Evolutionary conservation across 75 land plant genomes (phyloP).

Genomic region (Pinus albicaulis): DNA sequence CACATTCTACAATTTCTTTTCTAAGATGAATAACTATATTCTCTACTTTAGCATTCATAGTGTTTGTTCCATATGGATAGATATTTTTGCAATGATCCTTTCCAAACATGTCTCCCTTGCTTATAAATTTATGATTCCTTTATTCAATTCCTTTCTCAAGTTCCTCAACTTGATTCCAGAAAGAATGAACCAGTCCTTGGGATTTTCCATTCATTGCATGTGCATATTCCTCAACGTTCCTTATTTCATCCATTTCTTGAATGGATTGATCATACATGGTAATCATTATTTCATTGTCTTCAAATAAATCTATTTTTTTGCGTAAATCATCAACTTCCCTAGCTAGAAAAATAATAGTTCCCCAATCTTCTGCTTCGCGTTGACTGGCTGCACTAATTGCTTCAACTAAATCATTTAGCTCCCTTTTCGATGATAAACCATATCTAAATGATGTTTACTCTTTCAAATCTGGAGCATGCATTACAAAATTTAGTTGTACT

Average conservation of each 20-base stretch:
- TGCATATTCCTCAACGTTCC: constrained; percentile 9
- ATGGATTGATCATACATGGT: constrained; percentile 10
- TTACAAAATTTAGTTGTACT: too few species aligned
- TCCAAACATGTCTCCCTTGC: neutral
- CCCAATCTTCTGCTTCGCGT: constrained; percentile 68
- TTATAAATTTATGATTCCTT: neutral
- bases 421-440: constrained; percentile 33
- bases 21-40: neutral
- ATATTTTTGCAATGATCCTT: neutral
- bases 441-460: constrained; percentile 5
- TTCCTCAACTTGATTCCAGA: neutral
- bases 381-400: constrained; percentile 66
- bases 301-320: constrained; percentile 36
- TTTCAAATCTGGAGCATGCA: too few species aligned
- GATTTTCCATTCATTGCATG: neutral
- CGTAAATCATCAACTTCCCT: constrained; percentile 57
- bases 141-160: neutral
- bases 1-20: constrained; percentile 22
- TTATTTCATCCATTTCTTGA: constrained; percentile 13
- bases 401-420: constrained; percentile 67
- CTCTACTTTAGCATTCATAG: neutral
- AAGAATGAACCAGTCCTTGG: neutral
- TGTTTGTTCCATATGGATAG: constrained; percentile 6
- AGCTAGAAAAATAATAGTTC: constrained; percentile 38
- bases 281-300: constrained; percentile 50